Conservation (phyloP, 1,139 yeast genomes). For the Hanseniaspora gamundiae region DNA sequence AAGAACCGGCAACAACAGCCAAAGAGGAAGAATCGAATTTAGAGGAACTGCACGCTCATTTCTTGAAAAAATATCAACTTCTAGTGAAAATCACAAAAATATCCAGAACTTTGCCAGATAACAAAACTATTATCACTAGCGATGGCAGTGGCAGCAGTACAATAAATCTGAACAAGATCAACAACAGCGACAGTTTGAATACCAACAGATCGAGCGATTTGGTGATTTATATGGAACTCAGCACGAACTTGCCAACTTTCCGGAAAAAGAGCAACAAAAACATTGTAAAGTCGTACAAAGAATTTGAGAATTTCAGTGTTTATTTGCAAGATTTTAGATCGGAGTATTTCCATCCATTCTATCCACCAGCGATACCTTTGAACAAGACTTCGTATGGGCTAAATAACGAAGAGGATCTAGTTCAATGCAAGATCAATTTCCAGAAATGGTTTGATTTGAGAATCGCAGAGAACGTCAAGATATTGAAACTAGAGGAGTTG, state of each 20-base stretch:
- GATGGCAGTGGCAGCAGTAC: neutral
- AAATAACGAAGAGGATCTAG: conserved; percentile 71
- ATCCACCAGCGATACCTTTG: conserved; percentile 80
- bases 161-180: neutral
- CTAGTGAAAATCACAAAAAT: conserved; percentile 3
- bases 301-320: conserved; percentile 47
- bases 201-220: conserved; percentile 7
- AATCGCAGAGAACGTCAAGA: conserved; percentile 58
- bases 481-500: conserved; percentile 79
- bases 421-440: conserved; percentile 44
- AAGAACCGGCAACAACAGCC: neutral
- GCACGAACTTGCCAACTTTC: conserved; percentile 59
- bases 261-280: conserved; percentile 62
- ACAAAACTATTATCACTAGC: neutral
- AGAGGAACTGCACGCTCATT: conserved; percentile 1
- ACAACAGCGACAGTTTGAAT: neutral
- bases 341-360: conserved; percentile 76
- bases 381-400: conserved; percentile 67
- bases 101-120: conserved; percentile 5
- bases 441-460: conserved; percentile 77
- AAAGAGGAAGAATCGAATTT: conserved; percentile 1
- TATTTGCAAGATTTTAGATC: conserved; percentile 46
- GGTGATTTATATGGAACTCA: conserved; percentile 3
- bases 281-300: conserved; percentile 70
- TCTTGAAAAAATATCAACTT: conserved; percentile 5